phyloP scores from a whole-genome alignment of 2,329 filamentous ascomycete species.

The Ceratocystis harringtonii region DNA sequence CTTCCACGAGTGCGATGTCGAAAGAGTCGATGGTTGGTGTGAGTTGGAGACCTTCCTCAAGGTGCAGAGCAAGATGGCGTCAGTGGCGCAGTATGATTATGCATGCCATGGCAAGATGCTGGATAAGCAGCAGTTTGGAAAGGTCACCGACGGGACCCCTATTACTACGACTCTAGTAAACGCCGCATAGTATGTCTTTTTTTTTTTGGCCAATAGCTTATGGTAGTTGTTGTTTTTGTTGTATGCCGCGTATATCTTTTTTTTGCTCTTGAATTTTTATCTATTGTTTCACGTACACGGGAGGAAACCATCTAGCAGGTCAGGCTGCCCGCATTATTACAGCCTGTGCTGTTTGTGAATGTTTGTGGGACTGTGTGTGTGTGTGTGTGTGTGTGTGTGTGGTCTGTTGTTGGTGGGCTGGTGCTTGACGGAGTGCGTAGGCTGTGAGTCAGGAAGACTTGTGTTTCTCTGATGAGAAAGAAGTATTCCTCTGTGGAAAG shows the following conservation, averaged over 20 bases:
- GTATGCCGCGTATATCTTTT: not conserved
- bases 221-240: conserved; percentile 9
- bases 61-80: conserved; percentile 43
- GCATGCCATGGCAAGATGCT: conserved; percentile 46
- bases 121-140: conserved; percentile 25
- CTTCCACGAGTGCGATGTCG: conserved; percentile 46
- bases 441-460: not conserved
- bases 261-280: not conserved
- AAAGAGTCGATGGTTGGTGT: conserved; percentile 61
- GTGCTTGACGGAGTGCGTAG: not conserved
- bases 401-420: not conserved
- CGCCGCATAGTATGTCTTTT: conserved; percentile 21
- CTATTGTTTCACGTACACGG: not conserved
- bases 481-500: not conserved
- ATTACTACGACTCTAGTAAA: conserved; percentile 12
- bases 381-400: too few relatives aligned
- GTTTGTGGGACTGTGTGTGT: too few relatives aligned
- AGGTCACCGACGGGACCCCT: conserved; percentile 28
- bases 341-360: not conserved
- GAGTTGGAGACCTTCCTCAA: conserved; percentile 53
- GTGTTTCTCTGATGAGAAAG: not conserved
- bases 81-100: conserved; percentile 45
- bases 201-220: conserved; percentile 16
- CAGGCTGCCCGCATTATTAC: not conserved
- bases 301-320: not conserved